phyloP scores from a whole-genome alignment of 495 filamentous ascomycete genomes.

The Penicillium turbatum region DNA sequence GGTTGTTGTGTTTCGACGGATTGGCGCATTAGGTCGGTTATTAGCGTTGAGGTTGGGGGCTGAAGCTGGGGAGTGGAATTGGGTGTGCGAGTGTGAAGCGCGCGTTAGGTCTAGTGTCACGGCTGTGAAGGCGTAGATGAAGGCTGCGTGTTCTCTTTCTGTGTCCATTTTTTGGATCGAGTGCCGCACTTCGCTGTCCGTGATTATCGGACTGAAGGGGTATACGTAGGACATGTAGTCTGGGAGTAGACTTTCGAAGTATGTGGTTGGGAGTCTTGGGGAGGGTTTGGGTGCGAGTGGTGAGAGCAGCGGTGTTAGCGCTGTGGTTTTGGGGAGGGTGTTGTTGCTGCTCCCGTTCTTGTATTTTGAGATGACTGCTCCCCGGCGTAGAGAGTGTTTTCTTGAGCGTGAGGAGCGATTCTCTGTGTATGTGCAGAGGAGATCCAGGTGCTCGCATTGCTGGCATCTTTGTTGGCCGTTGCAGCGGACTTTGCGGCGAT shows the following conservation, averaged over 20 bases:
- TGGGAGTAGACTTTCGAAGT: constrained; percentile 14
- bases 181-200: constrained; percentile 14
- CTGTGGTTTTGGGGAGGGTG: background rate
- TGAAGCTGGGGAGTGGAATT: background rate
- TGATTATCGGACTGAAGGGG: constrained; percentile 29
- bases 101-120: constrained; percentile 27
- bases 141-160: constrained; percentile 18
- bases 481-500: constrained; percentile 75
- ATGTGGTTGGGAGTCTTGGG: constrained; percentile 4
- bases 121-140: constrained; percentile 26
- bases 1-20: constrained; percentile 24
- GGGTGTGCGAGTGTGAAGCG: background rate
- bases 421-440: constrained; percentile 27
- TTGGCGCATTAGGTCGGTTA: constrained; percentile 18
- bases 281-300: background rate
- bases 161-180: constrained; percentile 23
- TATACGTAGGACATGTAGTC: constrained; percentile 28
- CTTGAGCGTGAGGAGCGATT: constrained; percentile 16
- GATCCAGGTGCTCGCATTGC: constrained; percentile 27
- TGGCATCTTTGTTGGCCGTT: constrained; percentile 43
- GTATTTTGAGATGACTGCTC: constrained; percentile 24
- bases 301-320: background rate
- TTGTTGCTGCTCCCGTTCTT: background rate
- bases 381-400: constrained; percentile 21
- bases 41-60: constrained; percentile 9